Evolutionary conservation across 768 basidiomycete genomes (phyloP).

Genomic region (Ramaria sp.): DNA sequence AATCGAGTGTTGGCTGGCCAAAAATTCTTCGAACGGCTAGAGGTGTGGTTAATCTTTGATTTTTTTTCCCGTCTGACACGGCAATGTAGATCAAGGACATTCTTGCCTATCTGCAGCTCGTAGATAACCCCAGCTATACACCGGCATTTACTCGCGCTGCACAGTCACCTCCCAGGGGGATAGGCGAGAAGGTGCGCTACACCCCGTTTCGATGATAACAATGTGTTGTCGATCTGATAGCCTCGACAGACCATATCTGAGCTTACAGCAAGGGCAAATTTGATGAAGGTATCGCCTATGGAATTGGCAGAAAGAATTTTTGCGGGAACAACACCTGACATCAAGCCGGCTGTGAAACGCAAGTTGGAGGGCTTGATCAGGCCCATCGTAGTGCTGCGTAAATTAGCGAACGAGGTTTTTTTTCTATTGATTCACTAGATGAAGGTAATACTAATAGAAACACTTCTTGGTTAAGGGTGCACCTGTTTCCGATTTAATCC

Average conservation of each 20-base stretch:
- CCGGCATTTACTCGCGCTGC: slow-evolving; percentile 65
- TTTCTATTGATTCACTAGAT: background rate
- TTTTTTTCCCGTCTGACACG: background rate
- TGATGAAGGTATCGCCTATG: slow-evolving; percentile 42
- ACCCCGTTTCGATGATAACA: background rate
- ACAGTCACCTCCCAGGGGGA: slow-evolving; percentile 58
- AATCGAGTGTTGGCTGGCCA: slow-evolving; percentile 67
- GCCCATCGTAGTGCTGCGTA: slow-evolving; percentile 38
- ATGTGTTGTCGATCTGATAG: background rate
- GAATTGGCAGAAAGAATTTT: slow-evolving; percentile 52
- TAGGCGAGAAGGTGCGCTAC: slow-evolving; percentile 65
- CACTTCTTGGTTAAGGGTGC: slow-evolving; percentile 31
- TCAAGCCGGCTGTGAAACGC: slow-evolving; percentile 54
- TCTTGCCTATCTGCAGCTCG: slow-evolving; percentile 70
- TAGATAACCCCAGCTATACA: slow-evolving; percentile 57
- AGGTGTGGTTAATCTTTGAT: slow-evolving; percentile 30
- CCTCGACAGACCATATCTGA: slow-evolving; percentile 44
- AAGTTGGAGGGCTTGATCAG: slow-evolving; percentile 54
- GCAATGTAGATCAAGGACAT: slow-evolving; percentile 60
- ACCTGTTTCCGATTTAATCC: slow-evolving; percentile 54
- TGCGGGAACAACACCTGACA: slow-evolving; percentile 47
- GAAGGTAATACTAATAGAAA: background rate
- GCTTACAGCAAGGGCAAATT: slow-evolving; percentile 41
- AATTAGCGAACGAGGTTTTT: slow-evolving; percentile 42
- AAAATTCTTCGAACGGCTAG: slow-evolving; percentile 78